Evolutionary conservation across 805 yeast genomes (phyloP), one percentile per base, ranked within the genome.

Genomic region (Jamesozyma spencerorum): DNA sequence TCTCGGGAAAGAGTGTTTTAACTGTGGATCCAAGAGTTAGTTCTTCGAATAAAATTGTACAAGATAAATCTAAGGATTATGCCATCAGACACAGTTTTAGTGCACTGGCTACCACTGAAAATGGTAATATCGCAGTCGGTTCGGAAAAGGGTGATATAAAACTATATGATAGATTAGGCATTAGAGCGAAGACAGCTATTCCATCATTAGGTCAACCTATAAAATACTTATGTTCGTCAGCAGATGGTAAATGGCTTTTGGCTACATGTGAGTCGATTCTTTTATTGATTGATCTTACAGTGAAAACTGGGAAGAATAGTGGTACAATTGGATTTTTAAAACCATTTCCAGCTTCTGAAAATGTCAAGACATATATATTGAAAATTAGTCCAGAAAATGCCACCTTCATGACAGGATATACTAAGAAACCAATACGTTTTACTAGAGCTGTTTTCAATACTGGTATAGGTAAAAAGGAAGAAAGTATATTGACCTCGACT

Each of bases 171-270:
- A 65, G 72, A 43, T 54, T 85, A 12, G 95, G 95, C 12, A 69
- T 74, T 42, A 74, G 72, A 49, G 95, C 95, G 1, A 84, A 82
- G 64, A 79, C 92, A 2, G 70, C 74, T 18, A 64, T 87, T 26
- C 95, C 95, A 2, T 86, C 92, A 0, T 64, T 86, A 30, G 95
- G 95, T 19, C 94, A 86, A 50, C 66, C 76, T 2, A 74, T 83
- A 38, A 62, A 71, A 31, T 82, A 83, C 18, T 50, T 84, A 15
- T 88, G 83, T 44, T 77, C 75, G 1, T 77, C 94, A 5, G 74
- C 81, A 17, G 88, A 83, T 57, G 95, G 95, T 44, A 69, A 75
- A 49, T 87, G 86, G 81, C 54, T 86, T 32, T 65, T 87, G 44
- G 92, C 87, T 2, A 87, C 95, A 0, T 84, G 90, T 65, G 69